A percentile compares a stretch with the other conserved stretches of the same genome.
Evolutionary conservation across 768 basidiomycete genomes (phyloP).

Genomic region (Russula ochroleuca): DNA sequence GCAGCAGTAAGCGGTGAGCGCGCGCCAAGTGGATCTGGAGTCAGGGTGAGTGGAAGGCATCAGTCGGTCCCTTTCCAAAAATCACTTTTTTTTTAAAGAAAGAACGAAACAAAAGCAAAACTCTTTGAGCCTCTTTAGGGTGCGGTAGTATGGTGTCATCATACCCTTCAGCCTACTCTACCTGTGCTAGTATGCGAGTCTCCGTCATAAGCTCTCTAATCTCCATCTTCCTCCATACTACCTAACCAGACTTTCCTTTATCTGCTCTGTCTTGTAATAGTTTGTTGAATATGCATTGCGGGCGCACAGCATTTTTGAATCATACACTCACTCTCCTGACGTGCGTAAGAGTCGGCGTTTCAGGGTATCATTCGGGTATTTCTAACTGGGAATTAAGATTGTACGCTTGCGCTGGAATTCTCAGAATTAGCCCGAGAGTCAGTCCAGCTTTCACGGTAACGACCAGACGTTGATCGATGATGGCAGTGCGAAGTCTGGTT

Average conservation of each 20-base stretch:
- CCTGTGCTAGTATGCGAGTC: constrained; percentile 12
- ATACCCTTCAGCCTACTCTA: constrained; percentile 15
- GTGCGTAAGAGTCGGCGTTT: no score
- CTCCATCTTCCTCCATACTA: background rate
- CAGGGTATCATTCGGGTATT: no score
- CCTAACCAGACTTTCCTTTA: background rate
- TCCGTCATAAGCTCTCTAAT: constrained; percentile 6
- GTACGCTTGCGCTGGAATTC: no score
- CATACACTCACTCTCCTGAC: no score
- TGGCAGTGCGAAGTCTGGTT: no score
- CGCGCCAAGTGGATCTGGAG: background rate
- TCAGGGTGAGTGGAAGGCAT: background rate
- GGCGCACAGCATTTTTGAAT: no score
- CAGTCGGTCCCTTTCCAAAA: constrained; percentile 3
- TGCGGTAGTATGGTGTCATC: constrained; percentile 8
- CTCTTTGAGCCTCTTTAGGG: background rate
- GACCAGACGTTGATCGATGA: no score
- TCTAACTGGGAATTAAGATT: no score
- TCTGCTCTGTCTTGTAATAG: no score
- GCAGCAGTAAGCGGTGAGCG: constrained; percentile 61
- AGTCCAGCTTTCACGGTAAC: no score
- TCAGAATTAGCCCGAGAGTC: no score
- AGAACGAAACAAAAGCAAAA: background rate
- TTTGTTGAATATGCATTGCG: no score
- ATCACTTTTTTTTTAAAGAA: background rate